A percentile compares a stretch with the other conserved stretches of the same genome.
These are phyloP conservation scores for Backusella tarrabulga DNA, from an alignment of 192 early-diverging fungal genomes.

Conservation along the genomic window DNA sequence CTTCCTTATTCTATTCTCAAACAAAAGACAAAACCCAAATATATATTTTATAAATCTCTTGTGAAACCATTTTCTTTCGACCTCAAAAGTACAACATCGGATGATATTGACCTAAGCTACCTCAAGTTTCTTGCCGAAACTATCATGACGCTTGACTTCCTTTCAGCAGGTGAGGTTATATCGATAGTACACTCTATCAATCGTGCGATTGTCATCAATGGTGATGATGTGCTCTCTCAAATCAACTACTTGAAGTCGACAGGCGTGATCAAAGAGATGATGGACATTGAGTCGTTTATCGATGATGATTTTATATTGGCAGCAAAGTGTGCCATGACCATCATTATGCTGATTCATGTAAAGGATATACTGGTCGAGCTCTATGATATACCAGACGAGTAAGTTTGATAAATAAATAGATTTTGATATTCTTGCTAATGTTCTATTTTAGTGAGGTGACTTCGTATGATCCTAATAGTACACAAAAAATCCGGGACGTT, in stretches of 20 bases:
- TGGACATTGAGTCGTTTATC: not conserved
- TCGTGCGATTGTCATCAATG: constrained; percentile 70
- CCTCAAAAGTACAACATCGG: not conserved
- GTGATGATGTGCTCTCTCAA: constrained; percentile 55
- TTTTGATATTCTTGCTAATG: not conserved
- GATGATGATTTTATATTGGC: constrained; percentile 1
- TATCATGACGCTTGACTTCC: constrained; percentile 76
- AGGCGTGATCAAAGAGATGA: not conserved
- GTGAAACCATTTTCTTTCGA: constrained; percentile 28
- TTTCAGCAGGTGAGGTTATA: constrained; percentile 79
- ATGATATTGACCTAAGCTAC: constrained; percentile 40
- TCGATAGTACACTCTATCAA: constrained; percentile 71
- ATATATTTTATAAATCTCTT: constrained; percentile 11
- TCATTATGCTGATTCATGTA: constrained; percentile 4
- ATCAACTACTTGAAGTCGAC: constrained; percentile 35
- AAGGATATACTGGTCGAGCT: constrained; percentile 7
- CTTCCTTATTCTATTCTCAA: constrained; percentile 6
- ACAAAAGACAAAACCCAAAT: constrained; percentile 20
- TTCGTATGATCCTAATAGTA: not conserved
- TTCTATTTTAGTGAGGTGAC: not conserved
- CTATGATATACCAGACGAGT: constrained; percentile 19
- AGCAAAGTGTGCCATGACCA: constrained; percentile 3
- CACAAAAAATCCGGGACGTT: not conserved
- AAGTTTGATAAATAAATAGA: not conserved
- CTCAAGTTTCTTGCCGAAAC: constrained; percentile 82